Evolutionary conservation across 116 monocot genomes (phyloP), one percentile per base, ranked within the genome.

Genomic region (Trichopus zeylanicus): DNA sequence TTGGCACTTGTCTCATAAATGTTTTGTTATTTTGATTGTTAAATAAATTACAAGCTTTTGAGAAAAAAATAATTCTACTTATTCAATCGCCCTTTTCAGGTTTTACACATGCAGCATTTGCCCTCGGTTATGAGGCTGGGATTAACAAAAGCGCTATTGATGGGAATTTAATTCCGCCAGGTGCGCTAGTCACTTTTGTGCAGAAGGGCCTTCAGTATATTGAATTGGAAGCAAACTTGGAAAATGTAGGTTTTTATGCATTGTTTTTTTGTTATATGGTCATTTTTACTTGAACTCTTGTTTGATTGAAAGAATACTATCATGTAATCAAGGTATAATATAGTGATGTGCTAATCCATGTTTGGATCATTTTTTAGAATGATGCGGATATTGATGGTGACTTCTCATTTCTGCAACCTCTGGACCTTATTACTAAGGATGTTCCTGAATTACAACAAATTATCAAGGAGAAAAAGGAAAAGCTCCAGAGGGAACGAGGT

Each of bases 61-160:
- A 13, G 12, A 42, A 18, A 12, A 42, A 18, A 12, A 42, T 42
- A 3, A 13, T 42, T 42, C 13, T 42, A 38, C 4, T n/a, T 15
- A 13, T 42, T 42, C 13, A 42, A 42, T 42, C n/a, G 42, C 42
- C 57, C 56, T 9, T 59, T 73, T 59, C 77, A 94, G 94, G 94
- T 64, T 89, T 94, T 42, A 83, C 89, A 30, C 94, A 94, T 76
- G 55, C 94, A 47, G 82, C 89, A 61, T 94, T 94, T 80, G 70
- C 86, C 61, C 74, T 94, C 66, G 94, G 94, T 53, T 89, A 86
- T 81, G 94, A 94, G 57, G 90, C 86, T 29, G 86, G 94, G 57
- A 80, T 94, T 33, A 74, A 89, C 64, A 94, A 66, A 70, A 61
- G 68, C 49, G 61, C 63, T 42, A 89, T 89, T 67, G 85, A 94